phyloP scores from a whole-genome alignment of 139 green algal genomes.

The Chlamydomonas incerta region DNA sequence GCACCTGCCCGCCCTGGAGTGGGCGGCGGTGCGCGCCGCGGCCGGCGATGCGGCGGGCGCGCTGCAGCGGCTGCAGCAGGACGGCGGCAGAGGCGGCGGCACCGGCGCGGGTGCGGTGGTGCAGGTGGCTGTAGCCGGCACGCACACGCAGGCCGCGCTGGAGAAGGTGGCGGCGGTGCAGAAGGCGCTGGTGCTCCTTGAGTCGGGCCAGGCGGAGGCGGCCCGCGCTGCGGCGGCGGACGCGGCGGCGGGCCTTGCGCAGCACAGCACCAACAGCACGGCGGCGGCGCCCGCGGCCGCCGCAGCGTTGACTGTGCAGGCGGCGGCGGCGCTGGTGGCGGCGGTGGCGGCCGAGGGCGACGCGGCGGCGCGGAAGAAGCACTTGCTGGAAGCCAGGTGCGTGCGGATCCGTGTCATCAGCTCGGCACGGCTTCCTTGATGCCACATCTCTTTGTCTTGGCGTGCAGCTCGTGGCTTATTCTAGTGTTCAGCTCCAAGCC shows the following conservation, averaged over 20 bases:
- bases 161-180: neutral
- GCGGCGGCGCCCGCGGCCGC: neutral
- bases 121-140: neutral
- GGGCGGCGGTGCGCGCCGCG: neutral
- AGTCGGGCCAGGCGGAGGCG: neutral
- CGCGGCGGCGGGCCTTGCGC: neutral
- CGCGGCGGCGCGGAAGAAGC: slow-evolving; percentile 10
- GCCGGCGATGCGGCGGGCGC: neutral
- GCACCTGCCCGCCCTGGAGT: slow-evolving; percentile 14
- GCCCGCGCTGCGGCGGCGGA: neutral
- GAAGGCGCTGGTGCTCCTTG: slow-evolving; percentile 9
- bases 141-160: neutral
- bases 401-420: no score
- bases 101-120: neutral
- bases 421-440: no score
- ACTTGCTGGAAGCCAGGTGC: slow-evolving; percentile 31
- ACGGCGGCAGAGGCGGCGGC: no score
- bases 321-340: slow-evolving; percentile 14
- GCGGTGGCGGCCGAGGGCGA: neutral
- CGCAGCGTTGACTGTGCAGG: slow-evolving; percentile 1
- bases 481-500: no score
- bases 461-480: no score
- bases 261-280: neutral
- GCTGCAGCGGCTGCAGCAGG: neutral
- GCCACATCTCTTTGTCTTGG: no score